Base-by-base conservation (phyloP, 139 green algal genomes). In the Monoraphidium neglectum region DNA sequence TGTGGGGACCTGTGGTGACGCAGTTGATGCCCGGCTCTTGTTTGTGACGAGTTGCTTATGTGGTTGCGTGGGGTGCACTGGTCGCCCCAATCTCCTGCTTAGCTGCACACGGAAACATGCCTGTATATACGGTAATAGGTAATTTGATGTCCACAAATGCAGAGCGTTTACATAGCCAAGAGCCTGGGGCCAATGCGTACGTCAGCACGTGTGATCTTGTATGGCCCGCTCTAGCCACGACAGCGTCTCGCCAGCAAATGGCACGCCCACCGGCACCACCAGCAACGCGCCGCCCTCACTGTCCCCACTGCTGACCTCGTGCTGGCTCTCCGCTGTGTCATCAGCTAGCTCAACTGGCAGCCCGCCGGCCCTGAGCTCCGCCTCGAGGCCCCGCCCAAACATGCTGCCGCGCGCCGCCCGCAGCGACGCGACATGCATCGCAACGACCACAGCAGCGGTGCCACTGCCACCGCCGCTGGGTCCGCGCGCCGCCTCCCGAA, bases 181-280 rank as follows among this genome's bases (percentile, higher is more conserved):
- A n/a, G n/a, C n/a, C n/a, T n/a, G n/a, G n/a, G n/a, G n/a, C n/a
- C n/a, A n/a, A n/a, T n/a, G n/a, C n/a, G n/a, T n/a, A n/a, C n/a
- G n/a, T n/a, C n/a, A 60, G 43, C 65, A 72, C 8, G 40, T 37
- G 40, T 72, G 40, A 43, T 72, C 3, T 60, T 62, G 66, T 28
- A 72, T 12, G 5, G 35, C 46, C 5, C 46, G 18, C 4, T 74
- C 47, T 21, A 74, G 32, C 68, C 68, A 74, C 38, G 36, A 21
- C 32, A 64, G 62, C 4, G 68, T 74, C 15, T 74, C 68, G 5
- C 6, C 68, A 28, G 68, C 62, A 26, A 74, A 74, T 28, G 68
- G 68, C 68, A 74, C 47, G 32, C 47, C 68, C 18, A 74, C 68
- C 21, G 68, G 68, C 47, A 74, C 32, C 68, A 63, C 32, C 47